Evolutionary conservation across 2,329 filamentous ascomycete species (phyloP), one percentile per base, ranked within the genome.

Genomic region (Diplodia intermedia): DNA sequence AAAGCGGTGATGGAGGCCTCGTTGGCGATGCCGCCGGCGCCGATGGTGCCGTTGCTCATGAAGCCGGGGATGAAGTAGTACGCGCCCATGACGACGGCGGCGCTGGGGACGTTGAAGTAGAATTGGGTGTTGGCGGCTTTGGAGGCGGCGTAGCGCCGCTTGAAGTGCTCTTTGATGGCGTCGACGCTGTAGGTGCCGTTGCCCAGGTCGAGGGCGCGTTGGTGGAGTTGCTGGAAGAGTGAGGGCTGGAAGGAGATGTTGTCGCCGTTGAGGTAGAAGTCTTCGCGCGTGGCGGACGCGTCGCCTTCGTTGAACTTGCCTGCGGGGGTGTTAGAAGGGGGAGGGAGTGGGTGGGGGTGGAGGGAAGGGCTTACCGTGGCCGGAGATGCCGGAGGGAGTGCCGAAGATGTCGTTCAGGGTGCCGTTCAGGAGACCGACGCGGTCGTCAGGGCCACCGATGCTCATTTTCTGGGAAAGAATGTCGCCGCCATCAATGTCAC

Each of bases 1-100:
- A 73, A 72, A 38, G 72, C 72, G n/a, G 71, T 71, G 55, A 73
- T 70, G 36, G 71, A 72, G 23, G 70, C 72, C 55, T 72, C 71
- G 52, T 73, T 73, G 18, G 72, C 72, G 26, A 73, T 36, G 31
- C 72, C 72, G 38, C 71, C 71, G 23, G 71, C 71, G 29, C 71
- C 71, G 33, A 73, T 69, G 14, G 71, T 73, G 23, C 72, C 72
- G 65, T 73, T 73, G 29, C 62, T 69, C 61, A 73, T 73, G 72
- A 73, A 73, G 6, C 69, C 70, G 0, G 72, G 71, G 38, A 72
- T 71, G 54, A 73, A 73, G 62, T 72, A 73, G 63, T 71, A 73
- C 0, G 72, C 72, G 26, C 69, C 72, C 69, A 73, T 71, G 14
- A 71, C 70, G 8, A 73, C 71, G 29, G 23, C 70, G 12, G 72